A percentile compares a stretch with the other conserved stretches of the same genome.
These are phyloP conservation scores for Mallotus japonicus DNA, from an alignment of 441 rosid species.

Conservation along the genomic window DNA sequence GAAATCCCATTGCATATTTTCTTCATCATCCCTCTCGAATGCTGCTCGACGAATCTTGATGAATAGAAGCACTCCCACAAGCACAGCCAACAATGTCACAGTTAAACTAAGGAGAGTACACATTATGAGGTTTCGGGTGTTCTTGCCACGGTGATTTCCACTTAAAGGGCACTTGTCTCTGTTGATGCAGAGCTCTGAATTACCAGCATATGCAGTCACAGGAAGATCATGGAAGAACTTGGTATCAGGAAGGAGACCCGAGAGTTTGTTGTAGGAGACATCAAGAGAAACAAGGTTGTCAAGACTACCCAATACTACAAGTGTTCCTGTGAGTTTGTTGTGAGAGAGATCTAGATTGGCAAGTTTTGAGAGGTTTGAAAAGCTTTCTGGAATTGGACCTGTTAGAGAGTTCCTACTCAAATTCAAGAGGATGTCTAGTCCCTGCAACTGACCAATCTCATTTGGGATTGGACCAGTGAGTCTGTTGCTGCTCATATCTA, in stretches of 20 bases:
- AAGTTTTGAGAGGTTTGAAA: conserved; percentile 56
- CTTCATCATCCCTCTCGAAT: conserved; percentile 31
- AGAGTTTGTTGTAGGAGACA: conserved; percentile 55
- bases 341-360: conserved; percentile 64
- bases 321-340: conserved; percentile 58
- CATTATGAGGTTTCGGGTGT: conserved; percentile 37
- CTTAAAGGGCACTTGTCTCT: conserved; percentile 31
- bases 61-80: conserved; percentile 34
- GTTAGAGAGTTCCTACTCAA: conserved; percentile 58
- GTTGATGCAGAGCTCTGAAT: conserved; percentile 49
- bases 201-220: conserved; percentile 43
- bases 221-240: conserved; percentile 59
- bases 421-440: conserved; percentile 59
- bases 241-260: conserved; percentile 57
- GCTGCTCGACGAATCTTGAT: conserved; percentile 36
- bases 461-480: conserved; percentile 53
- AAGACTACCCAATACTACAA: conserved; percentile 40
- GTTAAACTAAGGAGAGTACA: conserved; percentile 43
- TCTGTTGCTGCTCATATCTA: conserved; percentile 62
- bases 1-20: conserved; percentile 45
- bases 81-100: conserved; percentile 32
- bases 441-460: conserved; percentile 53
- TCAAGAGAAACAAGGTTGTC: conserved; percentile 62
- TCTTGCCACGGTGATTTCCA: conserved; percentile 26
- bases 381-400: conserved; percentile 57